Evolutionary conservation across 1,284 basidiomycete genomes (phyloP).

Genomic region (Cryptococcus sp.): DNA sequence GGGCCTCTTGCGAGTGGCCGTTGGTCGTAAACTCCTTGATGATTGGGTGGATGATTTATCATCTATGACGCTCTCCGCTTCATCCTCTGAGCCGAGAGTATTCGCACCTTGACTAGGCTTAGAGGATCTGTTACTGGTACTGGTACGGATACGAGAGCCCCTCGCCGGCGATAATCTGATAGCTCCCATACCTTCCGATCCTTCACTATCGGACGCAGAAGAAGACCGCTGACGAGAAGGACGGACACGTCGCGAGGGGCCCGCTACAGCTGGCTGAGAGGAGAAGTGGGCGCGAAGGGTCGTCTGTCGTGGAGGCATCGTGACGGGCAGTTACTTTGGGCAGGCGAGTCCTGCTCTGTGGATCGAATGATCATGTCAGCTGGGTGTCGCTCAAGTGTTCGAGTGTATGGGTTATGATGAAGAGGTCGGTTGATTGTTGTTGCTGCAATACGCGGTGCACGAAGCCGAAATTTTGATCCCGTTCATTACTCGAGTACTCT

Average conservation of each 20-base stretch:
- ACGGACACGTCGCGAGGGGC: slow-evolving; percentile 4
- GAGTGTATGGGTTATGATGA: no score
- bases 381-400: no score
- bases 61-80: neutral
- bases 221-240: neutral
- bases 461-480: neutral
- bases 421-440: neutral
- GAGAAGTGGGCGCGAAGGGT: slow-evolving; percentile 10
- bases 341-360: no score
- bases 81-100: neutral
- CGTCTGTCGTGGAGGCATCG: slow-evolving; percentile 13
- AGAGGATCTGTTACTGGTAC: no score
- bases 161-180: slow-evolving; percentile 9
- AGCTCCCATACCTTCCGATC: slow-evolving; percentile 17
- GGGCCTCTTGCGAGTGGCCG: no score
- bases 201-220: slow-evolving; percentile 14
- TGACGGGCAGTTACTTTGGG: neutral
- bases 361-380: no score
- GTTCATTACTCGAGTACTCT: neutral
- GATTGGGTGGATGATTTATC: no score
- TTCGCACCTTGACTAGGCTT: no score
- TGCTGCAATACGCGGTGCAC: neutral
- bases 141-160: no score
- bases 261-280: neutral
- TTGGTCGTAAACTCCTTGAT: no score